These are phyloP conservation scores for Cystobasidiaceae sp. DNA, from an alignment of 1,284 basidiomycete species.

Conservation along the genomic window DNA sequence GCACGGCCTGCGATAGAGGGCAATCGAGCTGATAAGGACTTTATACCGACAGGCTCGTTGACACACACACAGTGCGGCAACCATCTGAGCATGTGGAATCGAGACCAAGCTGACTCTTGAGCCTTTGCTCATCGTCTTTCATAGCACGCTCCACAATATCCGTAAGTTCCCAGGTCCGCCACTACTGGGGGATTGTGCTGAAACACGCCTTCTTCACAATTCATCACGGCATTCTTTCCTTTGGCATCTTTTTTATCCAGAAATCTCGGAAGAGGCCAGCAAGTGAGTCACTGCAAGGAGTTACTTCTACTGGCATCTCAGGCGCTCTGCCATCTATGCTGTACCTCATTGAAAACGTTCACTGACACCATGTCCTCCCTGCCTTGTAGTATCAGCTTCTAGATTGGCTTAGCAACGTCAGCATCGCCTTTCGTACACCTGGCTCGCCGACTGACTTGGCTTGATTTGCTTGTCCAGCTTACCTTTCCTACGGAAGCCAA, in stretches of 20 bases:
- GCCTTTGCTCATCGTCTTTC: constrained; percentile 15
- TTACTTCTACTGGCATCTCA: too few species aligned
- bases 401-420: constrained; percentile 66
- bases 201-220: too few species aligned
- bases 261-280: not conserved
- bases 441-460: not conserved
- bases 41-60: constrained; percentile 62
- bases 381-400: constrained; percentile 60
- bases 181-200: too few species aligned
- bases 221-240: too few species aligned
- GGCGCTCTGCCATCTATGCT: too few species aligned
- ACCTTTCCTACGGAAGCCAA: constrained; percentile 87
- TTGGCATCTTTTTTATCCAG: not conserved
- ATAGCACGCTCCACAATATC: constrained; percentile 80
- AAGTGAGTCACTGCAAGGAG: not conserved
- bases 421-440: too few species aligned
- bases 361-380: not conserved
- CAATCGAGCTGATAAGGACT: too few species aligned
- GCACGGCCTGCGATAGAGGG: too few species aligned
- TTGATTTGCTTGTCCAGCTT: constrained; percentile 49
- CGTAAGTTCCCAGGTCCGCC: constrained; percentile 59
- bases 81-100: too few species aligned
- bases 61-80: constrained; percentile 67
- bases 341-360: too few species aligned
- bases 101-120: not conserved